Percentiles rank a stretch among this genome's conserved stretches.
Conservation (phyloP, 768 basidiomycete species). For the Lyophyllum shimeji region DNA sequence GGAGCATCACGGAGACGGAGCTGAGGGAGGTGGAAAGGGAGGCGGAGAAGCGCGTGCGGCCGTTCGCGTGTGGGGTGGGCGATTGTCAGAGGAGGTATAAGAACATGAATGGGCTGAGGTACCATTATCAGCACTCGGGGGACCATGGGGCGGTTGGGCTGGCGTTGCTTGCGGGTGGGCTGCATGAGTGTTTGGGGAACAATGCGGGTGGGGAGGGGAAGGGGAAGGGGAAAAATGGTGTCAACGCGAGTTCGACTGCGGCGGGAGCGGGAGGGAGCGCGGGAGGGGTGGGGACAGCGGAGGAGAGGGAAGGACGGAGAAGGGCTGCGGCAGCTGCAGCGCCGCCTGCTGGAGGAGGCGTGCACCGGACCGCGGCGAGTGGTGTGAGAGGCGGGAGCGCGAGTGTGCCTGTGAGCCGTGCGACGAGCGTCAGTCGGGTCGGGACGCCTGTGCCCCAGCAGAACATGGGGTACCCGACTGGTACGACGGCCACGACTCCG, state of each 20-base stretch:
- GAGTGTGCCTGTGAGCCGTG: conserved; percentile 36
- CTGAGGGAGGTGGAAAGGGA: conserved; percentile 76
- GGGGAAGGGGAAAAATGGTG: conserved; percentile 12
- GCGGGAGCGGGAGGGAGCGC: conserved; percentile 12
- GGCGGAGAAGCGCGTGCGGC: conserved; percentile 78
- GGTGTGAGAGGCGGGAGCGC: conserved; percentile 19
- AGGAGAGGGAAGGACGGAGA: conserved; percentile 14
- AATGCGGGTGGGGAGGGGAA: conserved; percentile 7
- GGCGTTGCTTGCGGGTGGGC: conserved; percentile 74
- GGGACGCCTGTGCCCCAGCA: conserved; percentile 29
- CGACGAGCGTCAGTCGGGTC: conserved; percentile 32
- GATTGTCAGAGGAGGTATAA: conserved; percentile 89
- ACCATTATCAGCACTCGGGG: conserved; percentile 96
- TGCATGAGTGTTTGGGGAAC: conserved; percentile 43
- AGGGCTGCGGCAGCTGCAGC: not conserved
- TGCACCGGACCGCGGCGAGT: conserved; percentile 4
- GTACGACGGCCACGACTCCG: conserved; percentile 13
- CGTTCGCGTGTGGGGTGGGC: conserved; percentile 88
- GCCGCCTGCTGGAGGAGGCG: not conserved
- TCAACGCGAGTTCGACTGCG: too few species aligned
- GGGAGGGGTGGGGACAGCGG: not conserved
- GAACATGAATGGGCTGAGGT: conserved; percentile 97
- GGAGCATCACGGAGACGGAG: conserved; percentile 59
- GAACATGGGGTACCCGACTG: not conserved
- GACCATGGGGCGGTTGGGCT: conserved; percentile 93